Base-by-base conservation (phyloP, 805 yeast species). In the Starmerella kuoi region DNA sequence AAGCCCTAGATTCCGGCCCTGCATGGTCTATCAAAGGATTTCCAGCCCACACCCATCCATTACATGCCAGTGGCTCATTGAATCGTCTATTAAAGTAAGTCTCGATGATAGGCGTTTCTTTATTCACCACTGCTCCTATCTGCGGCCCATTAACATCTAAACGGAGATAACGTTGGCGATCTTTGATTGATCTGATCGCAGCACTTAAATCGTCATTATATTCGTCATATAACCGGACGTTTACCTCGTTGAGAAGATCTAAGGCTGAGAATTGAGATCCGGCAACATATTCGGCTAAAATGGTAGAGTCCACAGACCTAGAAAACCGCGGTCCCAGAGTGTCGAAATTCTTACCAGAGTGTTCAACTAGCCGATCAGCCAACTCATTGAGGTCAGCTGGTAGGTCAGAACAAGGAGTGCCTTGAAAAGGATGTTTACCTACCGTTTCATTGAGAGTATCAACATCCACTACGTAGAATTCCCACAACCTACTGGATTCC, bases 1-100 rank as follows among this genome's bases (percentile, higher is more conserved):
- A 88, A 3, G 93, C 87, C 55, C 74, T 79, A 4, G 94, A 76
- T 41, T 76, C 53, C 23, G 69, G 61, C 0, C 94, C 80, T 0
- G 97, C 98, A 70, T 88, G 88, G 62, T 88, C 97, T 2, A 84
- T 79, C 44, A 87, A 62, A 2, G 97, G 96, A 52, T 88, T 78
- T 9, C 95, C 96, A 40, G 84, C 87, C 98, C 98, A 88, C 43
- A 91, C 85, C 96, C 97, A 88, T 36, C 98, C 98, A 56, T 91
- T 88, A 57, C 91, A 91, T 3, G 95, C 97, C 45, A 88, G 65
- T 2, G 61, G 64, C 6, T 57, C 51, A 2, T 56, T 56, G 37
- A 60, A 70, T 2, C 52, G 58, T 45, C 86, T 66, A 2, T 96
- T 85, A 60, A 91, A 88, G 61, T 88, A 88, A 4, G 87, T 77